Evolutionary conservation across 179 eudicot genomes (phyloP).

Genomic region (Nepenthes alata): DNA sequence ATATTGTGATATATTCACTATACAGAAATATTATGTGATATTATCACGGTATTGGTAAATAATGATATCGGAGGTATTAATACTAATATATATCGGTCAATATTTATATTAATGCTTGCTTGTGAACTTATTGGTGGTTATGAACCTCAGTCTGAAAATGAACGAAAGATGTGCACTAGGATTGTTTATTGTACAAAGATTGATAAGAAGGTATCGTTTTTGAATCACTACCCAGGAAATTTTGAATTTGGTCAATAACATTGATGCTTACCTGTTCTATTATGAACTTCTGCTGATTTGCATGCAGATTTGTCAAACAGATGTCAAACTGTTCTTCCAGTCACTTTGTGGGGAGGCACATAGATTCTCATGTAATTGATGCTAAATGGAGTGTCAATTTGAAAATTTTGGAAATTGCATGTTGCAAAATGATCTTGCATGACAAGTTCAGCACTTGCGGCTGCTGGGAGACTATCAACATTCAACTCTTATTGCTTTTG

Average conservation of each 20-base stretch:
- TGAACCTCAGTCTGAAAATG: slow-evolving; percentile 50
- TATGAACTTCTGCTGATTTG: too few species aligned
- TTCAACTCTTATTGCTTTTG: slow-evolving; percentile 89
- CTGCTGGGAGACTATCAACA: slow-evolving; percentile 94
- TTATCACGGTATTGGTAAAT: too few species aligned
- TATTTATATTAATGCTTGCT: too few species aligned
- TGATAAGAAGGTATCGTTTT: slow-evolving; percentile 45
- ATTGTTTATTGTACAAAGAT: slow-evolving; percentile 60
- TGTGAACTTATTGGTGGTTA: slow-evolving; percentile 2
- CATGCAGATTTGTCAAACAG: slow-evolving; percentile 66
- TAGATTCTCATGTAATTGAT: background rate
- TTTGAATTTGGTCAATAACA: too few species aligned
- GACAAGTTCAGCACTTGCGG: slow-evolving; percentile 72
- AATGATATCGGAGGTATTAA: too few species aligned
- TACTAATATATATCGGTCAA: too few species aligned
- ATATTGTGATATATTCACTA: too few species aligned
- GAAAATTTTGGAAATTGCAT: slow-evolving; percentile 2
- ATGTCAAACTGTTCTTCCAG: slow-evolving; percentile 76
- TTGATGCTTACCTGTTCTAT: too few species aligned
- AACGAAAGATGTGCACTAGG: slow-evolving; percentile 65
- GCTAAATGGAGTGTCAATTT: background rate
- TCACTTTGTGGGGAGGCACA: slow-evolving; percentile 78
- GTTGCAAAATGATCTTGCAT: background rate
- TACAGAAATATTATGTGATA: too few species aligned
- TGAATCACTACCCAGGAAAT: too few species aligned